Evolutionary conservation across 2,329 filamentous ascomycete genomes (phyloP).

Genomic region (Diaporthe citri): DNA sequence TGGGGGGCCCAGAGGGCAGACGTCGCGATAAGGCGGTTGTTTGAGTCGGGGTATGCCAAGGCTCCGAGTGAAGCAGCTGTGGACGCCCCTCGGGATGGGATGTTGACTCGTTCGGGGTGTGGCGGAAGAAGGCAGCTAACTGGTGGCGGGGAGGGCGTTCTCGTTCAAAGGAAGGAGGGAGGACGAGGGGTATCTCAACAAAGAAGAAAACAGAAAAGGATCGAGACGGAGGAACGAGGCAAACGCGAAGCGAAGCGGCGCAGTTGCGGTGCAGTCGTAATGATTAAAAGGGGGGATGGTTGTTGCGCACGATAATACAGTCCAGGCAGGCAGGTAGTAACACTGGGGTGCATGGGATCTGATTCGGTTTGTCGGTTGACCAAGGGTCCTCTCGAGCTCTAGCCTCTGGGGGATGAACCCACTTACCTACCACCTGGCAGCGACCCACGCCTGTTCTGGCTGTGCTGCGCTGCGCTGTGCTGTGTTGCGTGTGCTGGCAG

Average conservation of each 20-base stretch:
- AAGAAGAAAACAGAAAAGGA: conserved; percentile 28
- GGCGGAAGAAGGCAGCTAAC: not conserved
- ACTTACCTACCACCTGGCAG: conserved; percentile 15
- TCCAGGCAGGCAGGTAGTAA: not conserved
- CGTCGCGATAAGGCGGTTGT: conserved; percentile 3
- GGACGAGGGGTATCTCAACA: conserved; percentile 34
- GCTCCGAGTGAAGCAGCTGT: conserved; percentile 6
- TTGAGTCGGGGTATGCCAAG: conserved; percentile 24
- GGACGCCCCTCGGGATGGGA: not conserved
- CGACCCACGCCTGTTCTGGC: conserved; percentile 3
- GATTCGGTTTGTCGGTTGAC: not conserved
- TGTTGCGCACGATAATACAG: not conserved
- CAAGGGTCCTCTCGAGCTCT: conserved; percentile 5
- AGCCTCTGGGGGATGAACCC: conserved; percentile 7
- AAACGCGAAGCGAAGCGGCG: conserved; percentile 4
- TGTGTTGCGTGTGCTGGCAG: conserved; percentile 16
- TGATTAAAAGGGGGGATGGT: not conserved
- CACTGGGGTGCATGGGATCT: conserved; percentile 1
- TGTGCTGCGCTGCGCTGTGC: not conserved
- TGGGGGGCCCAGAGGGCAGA: not conserved
- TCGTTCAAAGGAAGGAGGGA: not conserved
- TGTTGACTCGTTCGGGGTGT: not conserved
- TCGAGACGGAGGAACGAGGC: not conserved
- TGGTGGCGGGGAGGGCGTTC: not conserved
- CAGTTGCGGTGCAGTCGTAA: conserved; percentile 16